Evolutionary conservation across 1,284 basidiomycete genomes (phyloP).

Genomic region (Fomes fomentarius): DNA sequence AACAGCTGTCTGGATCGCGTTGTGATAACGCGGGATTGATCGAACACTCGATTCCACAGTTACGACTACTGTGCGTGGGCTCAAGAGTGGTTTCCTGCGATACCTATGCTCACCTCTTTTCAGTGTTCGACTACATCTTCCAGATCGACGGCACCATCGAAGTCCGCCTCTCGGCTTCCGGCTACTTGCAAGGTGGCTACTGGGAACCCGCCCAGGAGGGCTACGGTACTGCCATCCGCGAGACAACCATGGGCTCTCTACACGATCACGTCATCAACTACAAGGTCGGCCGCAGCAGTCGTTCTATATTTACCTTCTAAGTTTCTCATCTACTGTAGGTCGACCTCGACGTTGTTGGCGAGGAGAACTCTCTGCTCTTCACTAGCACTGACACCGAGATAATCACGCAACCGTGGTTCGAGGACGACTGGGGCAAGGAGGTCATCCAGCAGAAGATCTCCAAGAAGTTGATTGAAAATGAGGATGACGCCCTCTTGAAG

Average conservation of each 20-base stretch:
- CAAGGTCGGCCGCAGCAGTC: constrained; percentile 39
- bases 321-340: constrained; percentile 31
- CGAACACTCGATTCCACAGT: constrained; percentile 37
- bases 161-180: constrained; percentile 65
- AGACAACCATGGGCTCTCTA: constrained; percentile 65
- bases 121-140: constrained; percentile 70
- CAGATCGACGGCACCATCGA: constrained; percentile 69
- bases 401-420: constrained; percentile 55
- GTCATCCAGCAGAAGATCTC: constrained; percentile 58
- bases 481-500: constrained; percentile 58
- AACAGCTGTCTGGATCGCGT: too few species aligned
- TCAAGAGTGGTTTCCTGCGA: background rate
- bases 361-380: constrained; percentile 58
- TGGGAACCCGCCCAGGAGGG: constrained; percentile 52
- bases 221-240: constrained; percentile 60
- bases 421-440: constrained; percentile 62
- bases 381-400: constrained; percentile 53
- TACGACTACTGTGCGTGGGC: constrained; percentile 55
- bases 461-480: constrained; percentile 52
- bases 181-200: constrained; percentile 67
- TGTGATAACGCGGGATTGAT: too few species aligned
- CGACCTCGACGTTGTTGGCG: constrained; percentile 64
- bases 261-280: constrained; percentile 75
- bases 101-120: background rate
- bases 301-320: background rate